Evolutionary conservation across 108 stramenopile species (phyloP), one percentile per base, ranked within the genome.

Genomic region (Skeletonema potamos): DNA sequence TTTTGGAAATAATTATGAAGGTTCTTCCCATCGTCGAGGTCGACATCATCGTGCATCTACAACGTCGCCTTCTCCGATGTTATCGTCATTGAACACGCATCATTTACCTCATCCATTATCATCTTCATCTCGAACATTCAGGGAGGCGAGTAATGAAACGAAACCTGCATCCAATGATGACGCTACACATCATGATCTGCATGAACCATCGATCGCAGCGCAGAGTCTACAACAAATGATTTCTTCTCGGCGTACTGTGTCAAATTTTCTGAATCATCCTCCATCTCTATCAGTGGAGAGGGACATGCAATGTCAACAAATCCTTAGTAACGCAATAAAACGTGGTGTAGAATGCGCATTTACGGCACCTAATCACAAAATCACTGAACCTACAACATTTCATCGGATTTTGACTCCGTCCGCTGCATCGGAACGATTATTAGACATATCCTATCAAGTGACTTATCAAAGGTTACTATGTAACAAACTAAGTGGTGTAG

Each of bases 361-460:
- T 20, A 70, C 73, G 12, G 89, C 88, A 15, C 88, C 85, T 6
- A 93, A 89, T 61, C 88, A 91, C 66, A 88, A 84, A 37, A 57
- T 77, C 15, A 90, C 83, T 27, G 87, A 91, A 73, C 87, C 89
- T 2, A 81, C 77, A 44, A 86, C 84, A 8, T 94, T 87, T 70
- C 69, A 73, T 43, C 77, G 82, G 5, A 81, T 94, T 20, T 28
- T 90, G 15, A 56, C 85, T 24, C 73, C 79, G 18, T 87, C 87
- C 9, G 24, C 30, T 12, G 59, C 79, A 0, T 84, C 79, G 2
- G 56, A 81, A 29, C 61, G 39, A 28, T 68, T 94, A 43, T 65
- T 86, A 2, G 87, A 90, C 39, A 90, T 94, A 33, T 70, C 74
- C 9, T 88, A 86, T 64, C 64, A 89, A 17, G 86, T 89, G 1